phyloP scores from a whole-genome alignment of 169 alveolate species.

The Plasmodium berghei region DNA sequence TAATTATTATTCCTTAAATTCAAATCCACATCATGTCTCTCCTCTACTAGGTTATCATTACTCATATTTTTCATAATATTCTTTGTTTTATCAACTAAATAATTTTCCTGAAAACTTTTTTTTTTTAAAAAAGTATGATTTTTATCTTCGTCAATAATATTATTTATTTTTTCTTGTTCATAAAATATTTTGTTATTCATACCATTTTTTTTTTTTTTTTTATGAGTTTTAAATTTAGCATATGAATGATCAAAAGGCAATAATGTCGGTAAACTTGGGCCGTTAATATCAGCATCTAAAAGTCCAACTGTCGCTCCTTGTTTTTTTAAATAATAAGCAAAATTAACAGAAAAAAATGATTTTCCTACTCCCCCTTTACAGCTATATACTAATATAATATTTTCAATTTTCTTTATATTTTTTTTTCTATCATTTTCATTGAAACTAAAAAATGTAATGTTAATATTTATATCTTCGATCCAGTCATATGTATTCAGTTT shows the following conservation, averaged over 20 bases:
- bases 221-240: conserved; percentile 76
- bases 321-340: conserved; percentile 89
- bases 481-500: conserved; percentile 75
- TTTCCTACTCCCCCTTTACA: conserved; percentile 99
- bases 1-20: background rate
- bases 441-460: conserved; percentile 33
- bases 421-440: conserved; percentile 16
- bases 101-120: conserved; percentile 1
- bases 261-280: conserved; percentile 96
- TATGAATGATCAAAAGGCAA: conserved; percentile 83
- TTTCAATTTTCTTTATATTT: conserved; percentile 52
- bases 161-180: background rate
- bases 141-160: background rate
- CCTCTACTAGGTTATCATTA: background rate
- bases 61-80: conserved; percentile 10
- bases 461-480: conserved; percentile 79
- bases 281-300: conserved; percentile 97
- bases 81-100: conserved; percentile 21
- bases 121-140: conserved; percentile 3
- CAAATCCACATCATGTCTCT: background rate
- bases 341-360: conserved; percentile 90
- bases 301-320: conserved; percentile 94
- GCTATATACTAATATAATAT: conserved; percentile 94
- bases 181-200: conserved; percentile 25
- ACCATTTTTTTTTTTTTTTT: conserved; percentile 5